Evolutionary conservation across 495 filamentous ascomycete species (phyloP).

Genomic region (Aspergillus carlsbadensis): DNA sequence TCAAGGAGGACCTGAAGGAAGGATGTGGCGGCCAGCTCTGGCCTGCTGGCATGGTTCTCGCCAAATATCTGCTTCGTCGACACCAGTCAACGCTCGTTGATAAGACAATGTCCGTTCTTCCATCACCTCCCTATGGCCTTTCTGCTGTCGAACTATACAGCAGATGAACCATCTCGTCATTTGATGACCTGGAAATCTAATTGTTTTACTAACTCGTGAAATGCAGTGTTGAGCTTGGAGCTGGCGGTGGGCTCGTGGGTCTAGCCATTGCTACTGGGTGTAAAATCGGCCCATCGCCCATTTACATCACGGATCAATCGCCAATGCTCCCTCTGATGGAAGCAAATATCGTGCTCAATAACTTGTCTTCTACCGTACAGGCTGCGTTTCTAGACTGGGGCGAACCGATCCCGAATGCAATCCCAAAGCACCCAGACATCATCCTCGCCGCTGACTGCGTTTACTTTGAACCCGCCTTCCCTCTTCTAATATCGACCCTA

Average conservation of each 20-base stretch:
- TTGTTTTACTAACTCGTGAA: slow-evolving; percentile 4
- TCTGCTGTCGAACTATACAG: not conserved
- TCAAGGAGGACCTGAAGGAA: slow-evolving; percentile 79
- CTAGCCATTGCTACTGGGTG: slow-evolving; percentile 42
- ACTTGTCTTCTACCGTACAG: slow-evolving; percentile 57
- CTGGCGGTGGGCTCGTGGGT: slow-evolving; percentile 86
- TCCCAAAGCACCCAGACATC: slow-evolving; percentile 59
- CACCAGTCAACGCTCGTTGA: slow-evolving; percentile 57
- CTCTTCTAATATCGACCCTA: slow-evolving; percentile 78
- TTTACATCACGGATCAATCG: slow-evolving; percentile 82
- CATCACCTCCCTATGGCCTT: slow-evolving; percentile 9
- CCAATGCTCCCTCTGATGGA: slow-evolving; percentile 82
- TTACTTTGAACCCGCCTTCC: slow-evolving; percentile 95
- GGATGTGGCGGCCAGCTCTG: slow-evolving; percentile 92
- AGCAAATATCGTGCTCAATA: slow-evolving; percentile 79
- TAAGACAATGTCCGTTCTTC: slow-evolving; percentile 69
- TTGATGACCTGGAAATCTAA: not conserved
- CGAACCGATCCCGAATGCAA: slow-evolving; percentile 31
- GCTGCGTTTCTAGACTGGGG: slow-evolving; percentile 76
- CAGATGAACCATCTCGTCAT: not conserved
- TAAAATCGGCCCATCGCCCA: slow-evolving; percentile 29
- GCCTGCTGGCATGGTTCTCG: slow-evolving; percentile 88
- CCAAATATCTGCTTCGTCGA: slow-evolving; percentile 76
- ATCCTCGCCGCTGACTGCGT: slow-evolving; percentile 95
- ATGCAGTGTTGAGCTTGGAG: slow-evolving; percentile 85